Base-by-base conservation (phyloP, 2,329 filamentous ascomycete species). In the Elsinoe batatas region DNA sequence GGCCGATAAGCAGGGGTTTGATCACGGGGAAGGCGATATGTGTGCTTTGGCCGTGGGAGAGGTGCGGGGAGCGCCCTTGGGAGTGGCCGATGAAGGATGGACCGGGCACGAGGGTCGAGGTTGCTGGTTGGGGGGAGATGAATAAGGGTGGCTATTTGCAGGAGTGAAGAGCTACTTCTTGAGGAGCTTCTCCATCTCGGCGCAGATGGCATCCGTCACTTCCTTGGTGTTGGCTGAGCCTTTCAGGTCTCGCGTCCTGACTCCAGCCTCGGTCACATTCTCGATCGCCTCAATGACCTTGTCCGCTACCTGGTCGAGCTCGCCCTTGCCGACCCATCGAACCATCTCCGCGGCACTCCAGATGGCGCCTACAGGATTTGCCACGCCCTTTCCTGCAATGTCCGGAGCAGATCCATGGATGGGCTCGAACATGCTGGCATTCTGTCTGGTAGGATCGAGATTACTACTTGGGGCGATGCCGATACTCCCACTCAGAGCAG, bases 1-100 rank as follows among this genome's bases (percentile, higher is more conserved):
- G 93, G 1, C 89, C 93, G 4, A 68, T 77, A 42, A 65, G 68
- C 59, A 81, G 81, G 60, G 81, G 80, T 55, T 68, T 97, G 60
- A 79, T 97, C 35, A 82, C 83, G 36, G 91, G 91, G 0, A 83
- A 78, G 64, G 82, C 91, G 17, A 81, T 84, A 11, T 81, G 83
- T 67, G 78, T 94, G 32, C 66, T 95, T 56, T 85, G 81, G 72
- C 89, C 88, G 2, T 78, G 77, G 61, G 72, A 74, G 57, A 79
- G 81, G 70, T 76, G 79, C 63, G 80, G 82, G 10, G 68, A 69
- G 20, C 68, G 68, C 58, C 70, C 66, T 58, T 72, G 73, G 64
- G 84, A 80, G 79, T 77, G 77, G 73, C 79, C 83, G 62, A 67
- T 26, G 22, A 15, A 63, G 54, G 66, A 65, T 54, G 67, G 67